Percentiles rank a stretch among this genome's conserved stretches.
phyloP scores from a whole-genome alignment of 495 filamentous ascomycete genomes.

The Sabuloglossum arenarium region DNA sequence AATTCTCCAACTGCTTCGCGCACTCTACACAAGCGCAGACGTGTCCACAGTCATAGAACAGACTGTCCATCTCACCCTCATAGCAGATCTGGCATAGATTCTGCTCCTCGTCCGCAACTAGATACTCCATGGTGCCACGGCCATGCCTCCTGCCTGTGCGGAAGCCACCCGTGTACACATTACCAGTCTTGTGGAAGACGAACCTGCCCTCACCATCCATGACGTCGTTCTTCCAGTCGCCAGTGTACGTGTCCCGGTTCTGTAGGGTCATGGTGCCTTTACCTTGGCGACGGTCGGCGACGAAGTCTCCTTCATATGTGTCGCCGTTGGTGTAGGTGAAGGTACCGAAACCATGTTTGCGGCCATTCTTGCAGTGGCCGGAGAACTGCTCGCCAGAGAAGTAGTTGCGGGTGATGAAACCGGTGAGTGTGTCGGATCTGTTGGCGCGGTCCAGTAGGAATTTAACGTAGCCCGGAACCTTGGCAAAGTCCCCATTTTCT shows the following conservation, averaged over 20 bases:
- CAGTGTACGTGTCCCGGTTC: conserved; percentile 40
- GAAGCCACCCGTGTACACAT: conserved; percentile 43
- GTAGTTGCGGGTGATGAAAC: conserved; percentile 26
- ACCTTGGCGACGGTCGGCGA: conserved; percentile 26
- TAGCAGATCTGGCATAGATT: conserved; percentile 44
- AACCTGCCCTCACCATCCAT: conserved; percentile 38
- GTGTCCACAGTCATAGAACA: conserved; percentile 47
- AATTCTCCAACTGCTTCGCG: conserved; percentile 38
- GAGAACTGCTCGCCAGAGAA: conserved; percentile 22
- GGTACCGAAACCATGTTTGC: conserved; percentile 24
- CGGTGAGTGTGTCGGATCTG: conserved; percentile 22
- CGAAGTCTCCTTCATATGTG: conserved; percentile 33
- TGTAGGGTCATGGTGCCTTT: conserved; percentile 37
- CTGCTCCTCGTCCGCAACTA: conserved; percentile 40
- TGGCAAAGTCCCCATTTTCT: not conserved
- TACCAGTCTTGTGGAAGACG: conserved; percentile 35
- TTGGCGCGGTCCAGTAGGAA: not conserved
- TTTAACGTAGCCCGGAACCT: not conserved
- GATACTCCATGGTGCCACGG: conserved; percentile 40
- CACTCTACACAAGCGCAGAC: conserved; percentile 42
- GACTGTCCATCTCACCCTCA: conserved; percentile 36
- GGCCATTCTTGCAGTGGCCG: conserved; percentile 19
- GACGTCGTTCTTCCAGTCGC: conserved; percentile 32
- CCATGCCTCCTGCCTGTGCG: conserved; percentile 39
- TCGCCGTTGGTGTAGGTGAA: conserved; percentile 21